Evolutionary conservation across 164 flowering plant genomes (phyloP).

Genomic region (Kalanchoe fedtschenkoi): DNA sequence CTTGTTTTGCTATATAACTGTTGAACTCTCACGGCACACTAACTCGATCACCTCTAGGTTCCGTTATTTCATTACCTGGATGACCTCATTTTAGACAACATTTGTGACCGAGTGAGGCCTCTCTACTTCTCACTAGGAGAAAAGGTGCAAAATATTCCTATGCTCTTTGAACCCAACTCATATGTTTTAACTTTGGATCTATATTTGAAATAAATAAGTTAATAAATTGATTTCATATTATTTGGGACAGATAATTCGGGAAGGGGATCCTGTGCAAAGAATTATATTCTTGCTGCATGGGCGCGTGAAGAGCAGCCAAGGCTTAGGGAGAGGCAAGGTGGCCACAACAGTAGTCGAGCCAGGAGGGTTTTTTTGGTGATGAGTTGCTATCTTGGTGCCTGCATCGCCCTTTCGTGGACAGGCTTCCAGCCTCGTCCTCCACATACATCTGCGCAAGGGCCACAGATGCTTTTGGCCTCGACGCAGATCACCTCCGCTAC

Average conservation of each 20-base stretch:
- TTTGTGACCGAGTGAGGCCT: constrained; percentile 81
- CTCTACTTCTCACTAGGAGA: constrained; percentile 73
- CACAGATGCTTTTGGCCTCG: constrained; percentile 75
- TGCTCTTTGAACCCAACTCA: not conserved
- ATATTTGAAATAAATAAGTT: not conserved
- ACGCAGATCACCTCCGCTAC: constrained; percentile 54
- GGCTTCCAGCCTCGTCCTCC: constrained; percentile 86
- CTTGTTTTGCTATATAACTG: not conserved
- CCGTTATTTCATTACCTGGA: constrained; percentile 79
- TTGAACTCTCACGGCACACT: not conserved
- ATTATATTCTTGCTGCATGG: constrained; percentile 78
- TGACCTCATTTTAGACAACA: constrained; percentile 85
- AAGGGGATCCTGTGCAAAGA: constrained; percentile 82
- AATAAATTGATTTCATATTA: not conserved
- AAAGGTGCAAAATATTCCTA: constrained; percentile 38
- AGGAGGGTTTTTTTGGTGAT: constrained; percentile 85
- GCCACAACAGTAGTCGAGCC: constrained; percentile 66
- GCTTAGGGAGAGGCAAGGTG: constrained; percentile 61
- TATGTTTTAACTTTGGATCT: not conserved
- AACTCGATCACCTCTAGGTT: constrained; percentile 32
- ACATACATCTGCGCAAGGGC: constrained; percentile 61
- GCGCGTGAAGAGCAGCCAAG: constrained; percentile 52
- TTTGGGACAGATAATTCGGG: constrained; percentile 58
- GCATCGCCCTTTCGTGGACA: constrained; percentile 66
- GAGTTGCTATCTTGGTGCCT: constrained; percentile 94